Base-by-base conservation (phyloP, 495 filamentous ascomycete species). In the Xylaria scruposa region DNA sequence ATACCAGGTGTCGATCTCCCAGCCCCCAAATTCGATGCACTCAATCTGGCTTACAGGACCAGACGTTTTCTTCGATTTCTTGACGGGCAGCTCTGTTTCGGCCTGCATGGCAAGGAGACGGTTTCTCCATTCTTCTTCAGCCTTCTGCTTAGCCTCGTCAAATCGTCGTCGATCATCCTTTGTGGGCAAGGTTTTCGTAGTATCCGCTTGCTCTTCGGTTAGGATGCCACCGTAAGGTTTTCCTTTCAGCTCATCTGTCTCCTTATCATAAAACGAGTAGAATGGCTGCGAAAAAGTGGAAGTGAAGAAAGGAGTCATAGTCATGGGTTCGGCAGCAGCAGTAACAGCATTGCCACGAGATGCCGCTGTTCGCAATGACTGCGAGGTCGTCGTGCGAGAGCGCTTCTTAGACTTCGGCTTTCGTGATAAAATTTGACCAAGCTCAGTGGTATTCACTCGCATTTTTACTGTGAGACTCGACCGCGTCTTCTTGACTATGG, bases 1-100 rank as follows among this genome's bases (percentile, higher is more conserved):
- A 81, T 99, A 98, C 96, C 96, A 98, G 29, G 95, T 98, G 81
- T 99, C 97, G 75, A 99, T 98, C 78, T 98, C 95, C 82, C 91
- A 96, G 51, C 93, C 93, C 36, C 97, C 96, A 82, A 99, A 98
- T 71, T 97, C 95, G 84, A 99, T 97, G 82, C 95, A 97, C 78
- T 98, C 96, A 80, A 99, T 98, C 80, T 97, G 95, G 76, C 94
- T 97, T 3, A 94, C 92, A 5, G 94, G 93, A 0, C 92, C 94
- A 12, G 94, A 91, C 0, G 91, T 87, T 78, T 97, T 97, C 65
- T 82, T 85, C 0, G 84, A 79, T 74, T 84, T 86, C 74, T 85
- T 87, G 33, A 79, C 68, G 2, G 84, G 82, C 4, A 79, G 71
- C 36, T 85, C 84, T 0, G 80, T 73, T 66, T 84, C 84, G 26